Percentiles rank a stretch among this genome's conserved stretches.
Evolutionary conservation across 225 moss, liverwort and hornwort genomes (phyloP).

Genomic region (Physcomitrellopsis africana): DNA sequence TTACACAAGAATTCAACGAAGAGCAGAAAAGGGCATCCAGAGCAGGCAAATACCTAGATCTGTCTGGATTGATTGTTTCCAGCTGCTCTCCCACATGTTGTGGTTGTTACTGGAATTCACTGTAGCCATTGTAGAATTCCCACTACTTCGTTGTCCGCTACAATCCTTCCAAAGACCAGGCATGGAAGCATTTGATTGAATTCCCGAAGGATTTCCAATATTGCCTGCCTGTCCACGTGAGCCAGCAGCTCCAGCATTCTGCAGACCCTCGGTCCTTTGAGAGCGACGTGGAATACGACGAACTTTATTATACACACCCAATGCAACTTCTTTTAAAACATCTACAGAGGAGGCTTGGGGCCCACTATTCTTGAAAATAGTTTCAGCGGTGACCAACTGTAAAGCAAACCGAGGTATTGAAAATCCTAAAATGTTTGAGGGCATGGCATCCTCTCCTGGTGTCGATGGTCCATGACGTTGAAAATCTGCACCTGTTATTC

Average conservation of each 20-base stretch:
- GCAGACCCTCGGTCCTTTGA: slow-evolving; percentile 34
- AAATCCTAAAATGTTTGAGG: slow-evolving; percentile 74
- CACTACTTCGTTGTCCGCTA: slow-evolving; percentile 70
- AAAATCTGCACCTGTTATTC: slow-evolving; percentile 58
- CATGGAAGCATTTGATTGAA: slow-evolving; percentile 63
- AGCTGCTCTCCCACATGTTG: slow-evolving; percentile 81
- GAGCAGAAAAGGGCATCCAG: not conserved
- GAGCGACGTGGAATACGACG: slow-evolving; percentile 71
- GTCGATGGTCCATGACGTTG: slow-evolving; percentile 40
- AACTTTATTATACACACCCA: slow-evolving; percentile 92
- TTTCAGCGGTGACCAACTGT: slow-evolving; percentile 87
- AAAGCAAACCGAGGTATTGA: slow-evolving; percentile 86
- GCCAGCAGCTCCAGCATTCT: slow-evolving; percentile 25
- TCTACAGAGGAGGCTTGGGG: slow-evolving; percentile 67
- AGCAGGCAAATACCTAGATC: slow-evolving; percentile 48
- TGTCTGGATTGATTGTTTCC: slow-evolving; percentile 73
- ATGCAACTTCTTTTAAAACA: slow-evolving; percentile 83
- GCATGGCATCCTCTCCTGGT: slow-evolving; percentile 50
- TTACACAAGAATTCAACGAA: no score
- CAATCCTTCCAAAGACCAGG: slow-evolving; percentile 98
- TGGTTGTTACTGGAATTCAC: slow-evolving; percentile 69
- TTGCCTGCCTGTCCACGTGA: slow-evolving; percentile 42
- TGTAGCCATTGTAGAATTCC: slow-evolving; percentile 41
- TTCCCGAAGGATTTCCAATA: slow-evolving; percentile 34
- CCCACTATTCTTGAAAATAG: slow-evolving; percentile 75